Conservation (phyloP, 2,329 filamentous ascomycete genomes). For the Phialocephala sp. region DNA sequence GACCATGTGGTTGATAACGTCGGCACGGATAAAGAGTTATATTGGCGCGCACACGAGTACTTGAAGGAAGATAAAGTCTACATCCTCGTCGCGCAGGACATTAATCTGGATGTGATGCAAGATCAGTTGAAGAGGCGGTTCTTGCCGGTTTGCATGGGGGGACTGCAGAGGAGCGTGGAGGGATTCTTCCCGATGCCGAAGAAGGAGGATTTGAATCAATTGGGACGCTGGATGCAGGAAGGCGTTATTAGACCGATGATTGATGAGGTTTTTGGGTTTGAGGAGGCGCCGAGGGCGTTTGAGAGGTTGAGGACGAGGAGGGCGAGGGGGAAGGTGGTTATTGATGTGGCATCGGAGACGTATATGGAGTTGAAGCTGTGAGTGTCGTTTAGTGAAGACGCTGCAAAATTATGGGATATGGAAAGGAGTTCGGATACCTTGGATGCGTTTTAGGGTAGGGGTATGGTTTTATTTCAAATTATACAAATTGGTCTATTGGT, state of each 20-base stretch:
- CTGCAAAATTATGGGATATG: no score
- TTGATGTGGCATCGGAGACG: constrained; percentile 22
- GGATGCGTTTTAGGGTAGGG: no score
- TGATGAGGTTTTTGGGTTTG: constrained; percentile 60
- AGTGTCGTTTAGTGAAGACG: no score
- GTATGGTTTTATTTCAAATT: no score
- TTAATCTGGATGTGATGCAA: constrained; percentile 19
- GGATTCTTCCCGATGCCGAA: constrained; percentile 51
- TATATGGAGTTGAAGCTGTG: constrained; percentile 6
- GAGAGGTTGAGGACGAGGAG: constrained; percentile 61
- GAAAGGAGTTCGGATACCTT: no score
- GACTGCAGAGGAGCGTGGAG: constrained; percentile 51
- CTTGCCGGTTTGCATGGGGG: constrained; percentile 29
- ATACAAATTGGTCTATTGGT: no score
- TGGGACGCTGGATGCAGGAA: constrained; percentile 61
- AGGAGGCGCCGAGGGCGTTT: constrained; percentile 62
- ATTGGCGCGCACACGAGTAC: constrained; percentile 29
- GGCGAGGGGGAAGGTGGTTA: constrained; percentile 64
- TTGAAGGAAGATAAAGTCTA: constrained; percentile 21
- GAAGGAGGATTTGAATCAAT: constrained; percentile 53
- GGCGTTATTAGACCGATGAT: constrained; percentile 62
- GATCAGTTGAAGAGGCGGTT: constrained; percentile 13
- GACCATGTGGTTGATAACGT: constrained; percentile 36
- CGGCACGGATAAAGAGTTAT: constrained; percentile 20
- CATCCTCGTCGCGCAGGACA: constrained; percentile 15